Conservation (phyloP, 1,284 basidiomycete genomes). For the Ustilago sp. region DNA sequence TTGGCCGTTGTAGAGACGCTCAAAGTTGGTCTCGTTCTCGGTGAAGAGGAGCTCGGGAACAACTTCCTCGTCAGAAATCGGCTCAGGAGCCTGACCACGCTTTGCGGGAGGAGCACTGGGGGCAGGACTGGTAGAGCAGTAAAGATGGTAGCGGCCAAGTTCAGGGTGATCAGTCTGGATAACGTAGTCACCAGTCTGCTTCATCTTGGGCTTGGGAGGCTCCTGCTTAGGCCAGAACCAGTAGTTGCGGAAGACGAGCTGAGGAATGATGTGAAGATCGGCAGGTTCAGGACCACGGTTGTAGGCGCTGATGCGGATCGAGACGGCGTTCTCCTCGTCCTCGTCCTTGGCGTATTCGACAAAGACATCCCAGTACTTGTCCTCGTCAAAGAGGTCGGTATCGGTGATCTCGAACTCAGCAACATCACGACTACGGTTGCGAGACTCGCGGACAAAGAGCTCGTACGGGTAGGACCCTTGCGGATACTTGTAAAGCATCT, state of each 20-base stretch:
- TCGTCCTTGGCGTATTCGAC: constrained; percentile 94
- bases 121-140: constrained; percentile 90
- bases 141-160: constrained; percentile 76
- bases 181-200: constrained; percentile 72
- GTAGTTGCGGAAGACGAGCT: constrained; percentile 95
- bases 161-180: constrained; percentile 78
- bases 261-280: constrained; percentile 93
- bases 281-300: constrained; percentile 96
- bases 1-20: constrained; percentile 84
- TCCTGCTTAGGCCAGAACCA: constrained; percentile 93
- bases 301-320: constrained; percentile 93
- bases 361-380: constrained; percentile 93
- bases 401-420: constrained; percentile 93
- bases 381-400: constrained; percentile 89
- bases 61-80: constrained; percentile 71
- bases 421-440: constrained; percentile 84
- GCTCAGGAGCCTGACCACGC: constrained; percentile 71
- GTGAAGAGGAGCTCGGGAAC: constrained; percentile 71
- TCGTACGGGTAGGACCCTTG: constrained; percentile 93
- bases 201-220: constrained; percentile 79
- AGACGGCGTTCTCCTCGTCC: constrained; percentile 86
- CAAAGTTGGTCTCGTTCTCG: constrained; percentile 95
- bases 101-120: constrained; percentile 80
- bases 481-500: constrained; percentile 97
- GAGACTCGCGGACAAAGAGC: constrained; percentile 86